These are phyloP conservation scores for Echites panduratus DNA, from an alignment of 257 asterid species.

Conservation along the genomic window DNA sequence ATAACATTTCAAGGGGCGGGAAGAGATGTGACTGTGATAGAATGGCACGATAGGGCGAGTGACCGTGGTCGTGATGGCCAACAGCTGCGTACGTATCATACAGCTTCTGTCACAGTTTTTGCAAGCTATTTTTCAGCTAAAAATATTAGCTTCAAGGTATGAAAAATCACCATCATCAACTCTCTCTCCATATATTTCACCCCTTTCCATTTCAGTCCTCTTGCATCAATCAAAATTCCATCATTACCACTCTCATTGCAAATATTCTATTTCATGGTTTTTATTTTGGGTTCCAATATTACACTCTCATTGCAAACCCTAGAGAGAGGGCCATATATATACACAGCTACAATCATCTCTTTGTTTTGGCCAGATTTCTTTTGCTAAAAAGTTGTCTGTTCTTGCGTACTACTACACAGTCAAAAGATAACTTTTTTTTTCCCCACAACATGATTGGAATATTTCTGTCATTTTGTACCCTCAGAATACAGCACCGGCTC, in stretches of 20 bases:
- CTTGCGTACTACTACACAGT: neutral
- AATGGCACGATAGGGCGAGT: constrained; percentile 87
- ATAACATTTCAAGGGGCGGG: constrained; percentile 79
- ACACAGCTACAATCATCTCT: neutral
- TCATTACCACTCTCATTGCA: neutral
- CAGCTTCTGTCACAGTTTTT: constrained; percentile 72
- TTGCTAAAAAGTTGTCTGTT: neutral
- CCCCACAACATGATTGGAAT: too few relatives aligned
- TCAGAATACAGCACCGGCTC: constrained; percentile 90
- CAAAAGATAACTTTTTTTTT: neutral
- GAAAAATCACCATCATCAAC: neutral
- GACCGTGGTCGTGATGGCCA: constrained; percentile 80
- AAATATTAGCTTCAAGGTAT: constrained; percentile 89
- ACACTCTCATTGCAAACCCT: neutral
- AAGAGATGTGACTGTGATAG: constrained; percentile 61
- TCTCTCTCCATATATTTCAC: too few relatives aligned
- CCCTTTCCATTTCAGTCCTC: neutral
- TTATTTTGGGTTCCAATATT: too few relatives aligned
- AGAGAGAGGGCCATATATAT: neutral
- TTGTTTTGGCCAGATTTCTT: neutral
- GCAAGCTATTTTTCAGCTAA: constrained; percentile 68
- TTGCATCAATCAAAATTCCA: neutral
- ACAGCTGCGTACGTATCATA: constrained; percentile 78
- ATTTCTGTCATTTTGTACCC: neutral
- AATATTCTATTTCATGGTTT: neutral